Base-by-base conservation (phyloP, 2,329 filamentous ascomycete genomes). In the Colletotrichum australisinense region DNA sequence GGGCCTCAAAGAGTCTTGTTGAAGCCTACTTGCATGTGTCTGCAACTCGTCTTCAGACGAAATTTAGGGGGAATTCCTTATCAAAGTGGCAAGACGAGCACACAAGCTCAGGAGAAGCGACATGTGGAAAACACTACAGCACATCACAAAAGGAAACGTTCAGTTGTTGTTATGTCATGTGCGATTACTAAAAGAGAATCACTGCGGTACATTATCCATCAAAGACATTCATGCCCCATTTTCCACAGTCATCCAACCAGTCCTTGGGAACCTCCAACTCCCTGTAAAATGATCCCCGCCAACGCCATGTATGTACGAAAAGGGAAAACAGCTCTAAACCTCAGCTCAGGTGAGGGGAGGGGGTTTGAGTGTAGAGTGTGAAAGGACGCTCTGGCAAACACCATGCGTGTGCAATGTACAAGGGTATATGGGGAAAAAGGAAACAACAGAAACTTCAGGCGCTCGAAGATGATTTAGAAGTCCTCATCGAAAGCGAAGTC, bases 401-500 rank as follows among this genome's bases (percentile, higher is more conserved):
- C 70, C 69, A 69, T 67, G 56, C 68, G 74, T 30, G 73, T 73
- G 67, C 73, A 75, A 75, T 38, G 57, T 76, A 75, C 74, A 67
- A 74, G 72, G 76, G 72, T 76, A 77, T 76, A 69, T 65, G 24
- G 63, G 73, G 68, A 30, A 76, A 76, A 76, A 55, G 67, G 65
- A 75, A 63, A 74, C 32, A 32, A 63, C 69, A 74, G 8, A 67
- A 68, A 73, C 52, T 57, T 55, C 58, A 70, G 55, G 14, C 69
- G 71, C 64, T 74, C 72, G 73, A 79, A 58, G 42, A 26, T 62
- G 75, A 82, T 88, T 89, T 94, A 98, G 82, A 99, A 99, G 87
- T 99, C 97, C 77, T 98, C 96, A 78, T 98, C 95, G 80, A 99
- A 98, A 83, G 86, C 89, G 87, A 99, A 97, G 86, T 96, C 95